Evolutionary conservation across 345 rosid genomes (phyloP).

Genomic region (Eucalyptus cloeziana): DNA sequence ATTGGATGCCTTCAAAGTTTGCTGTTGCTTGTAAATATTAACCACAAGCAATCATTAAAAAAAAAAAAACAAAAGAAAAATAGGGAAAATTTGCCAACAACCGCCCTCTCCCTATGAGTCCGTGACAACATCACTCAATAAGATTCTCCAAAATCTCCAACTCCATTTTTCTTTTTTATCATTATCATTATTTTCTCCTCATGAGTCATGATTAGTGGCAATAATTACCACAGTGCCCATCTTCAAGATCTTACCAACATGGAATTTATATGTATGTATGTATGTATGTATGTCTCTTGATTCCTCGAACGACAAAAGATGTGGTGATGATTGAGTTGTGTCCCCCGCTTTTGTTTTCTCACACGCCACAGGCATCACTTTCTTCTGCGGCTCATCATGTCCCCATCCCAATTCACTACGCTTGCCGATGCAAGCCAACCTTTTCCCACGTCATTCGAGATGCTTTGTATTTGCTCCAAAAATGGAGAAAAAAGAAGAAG

Average conservation of each 20-base stretch:
- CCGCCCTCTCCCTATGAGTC: background rate
- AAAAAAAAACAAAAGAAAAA: background rate
- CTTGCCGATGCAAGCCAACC: background rate
- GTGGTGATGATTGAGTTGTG: background rate
- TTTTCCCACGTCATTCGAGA: background rate
- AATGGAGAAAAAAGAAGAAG: too few species aligned
- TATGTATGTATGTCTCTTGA: background rate
- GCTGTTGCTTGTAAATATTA: background rate
- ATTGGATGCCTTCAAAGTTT: background rate
- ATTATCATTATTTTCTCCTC: background rate
- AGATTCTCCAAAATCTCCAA: background rate
- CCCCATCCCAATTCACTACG: background rate
- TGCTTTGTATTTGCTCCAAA: background rate
- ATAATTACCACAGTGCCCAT: background rate
- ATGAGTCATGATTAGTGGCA: background rate
- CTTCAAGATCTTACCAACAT: background rate
- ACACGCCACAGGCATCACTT: background rate
- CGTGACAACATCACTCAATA: background rate
- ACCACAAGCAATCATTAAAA: background rate
- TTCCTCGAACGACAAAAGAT: background rate
- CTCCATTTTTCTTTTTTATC: background rate
- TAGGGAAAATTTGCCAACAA: background rate
- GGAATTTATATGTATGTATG: background rate
- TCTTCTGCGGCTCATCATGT: background rate
- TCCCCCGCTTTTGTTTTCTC: background rate